Evolutionary conservation across 495 filamentous ascomycete species (phyloP), one percentile per base, ranked within the genome.

Genomic region (Podospora pseudocomata): DNA sequence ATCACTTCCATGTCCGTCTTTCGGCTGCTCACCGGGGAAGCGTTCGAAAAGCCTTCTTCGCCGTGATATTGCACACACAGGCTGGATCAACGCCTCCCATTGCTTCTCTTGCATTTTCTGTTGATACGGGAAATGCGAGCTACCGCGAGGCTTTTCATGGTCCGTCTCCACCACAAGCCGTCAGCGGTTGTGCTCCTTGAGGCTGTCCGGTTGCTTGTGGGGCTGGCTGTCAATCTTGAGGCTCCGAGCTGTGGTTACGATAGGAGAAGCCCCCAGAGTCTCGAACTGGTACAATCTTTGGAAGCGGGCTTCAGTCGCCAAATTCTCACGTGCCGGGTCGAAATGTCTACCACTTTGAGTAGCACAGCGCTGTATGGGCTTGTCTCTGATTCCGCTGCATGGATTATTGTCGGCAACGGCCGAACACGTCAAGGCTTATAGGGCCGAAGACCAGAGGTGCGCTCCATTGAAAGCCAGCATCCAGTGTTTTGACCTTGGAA

Each of bases 321-420:
- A 68, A 18, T 49, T 65, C 61, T 75, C 76, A 75, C 72, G 73
- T 77, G 74, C 70, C 65, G 66, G 69, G 65, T 70, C 16, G 70
- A 70, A 67, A 58, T 28, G 65, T 70, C 62, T 64, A 49, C 57
- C 53, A 53, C 26, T 27, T 68, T 20, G 63, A 70, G 74, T 75
- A 53, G 67, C 61, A 75, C 72, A 71, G 49, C 44, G 57, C 66
- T 71, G 70, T 70, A 67, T 73, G 68, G 72, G 63, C 72, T 71
- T 72, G 74, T 73, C 70, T 73, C 68, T 69, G 66, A 70, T 68
- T 66, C 67, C 61, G 54, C 67, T 72, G 73, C 67, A 73, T 70
- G 64, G 70, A 58, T 61, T 74, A 63, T 49, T 74, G 68, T 76
- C 75, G 75, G 75, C 75, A 68, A 69, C 72, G 71, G 74, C 75